A percentile compares a stretch with the other conserved stretches of the same genome.
These are phyloP conservation scores for Cantharellus anzutake DNA, from an alignment of 768 basidiomycete genomes.

Conservation along the genomic window DNA sequence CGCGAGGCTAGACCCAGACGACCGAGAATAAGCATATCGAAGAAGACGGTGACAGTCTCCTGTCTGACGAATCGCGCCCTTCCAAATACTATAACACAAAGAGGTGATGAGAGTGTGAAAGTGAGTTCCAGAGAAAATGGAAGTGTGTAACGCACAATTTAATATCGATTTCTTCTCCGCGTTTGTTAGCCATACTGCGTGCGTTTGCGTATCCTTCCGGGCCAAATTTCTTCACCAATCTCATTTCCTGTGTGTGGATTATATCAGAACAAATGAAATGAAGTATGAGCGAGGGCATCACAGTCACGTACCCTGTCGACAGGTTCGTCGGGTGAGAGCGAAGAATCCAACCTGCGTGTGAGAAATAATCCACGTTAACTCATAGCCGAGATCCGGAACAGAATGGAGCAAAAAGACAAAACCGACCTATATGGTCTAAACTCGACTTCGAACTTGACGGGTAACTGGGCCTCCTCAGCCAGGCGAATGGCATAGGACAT, in stretches of 20 bases:
- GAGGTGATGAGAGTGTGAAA: not conserved
- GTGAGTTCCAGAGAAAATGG: conserved; percentile 1
- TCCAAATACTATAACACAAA: conserved; percentile 27
- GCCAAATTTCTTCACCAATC: conserved; percentile 25
- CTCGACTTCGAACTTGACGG: conserved; percentile 23
- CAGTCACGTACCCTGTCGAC: conserved; percentile 8
- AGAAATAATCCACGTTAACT: too few relatives aligned
- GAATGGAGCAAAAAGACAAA: too few relatives aligned
- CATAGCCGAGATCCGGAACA: too few relatives aligned
- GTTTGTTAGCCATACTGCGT: conserved; percentile 27
- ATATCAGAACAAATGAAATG: not conserved
- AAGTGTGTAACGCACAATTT: conserved; percentile 28
- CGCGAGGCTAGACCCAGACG: not conserved
- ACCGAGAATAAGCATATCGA: conserved; percentile 36
- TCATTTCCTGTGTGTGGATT: conserved; percentile 1
- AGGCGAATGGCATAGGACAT: conserved; percentile 19
- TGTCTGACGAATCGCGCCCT: conserved; percentile 45
- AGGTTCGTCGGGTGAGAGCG: conserved; percentile 16
- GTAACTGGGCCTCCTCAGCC: conserved; percentile 10
- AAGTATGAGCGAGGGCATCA: not conserved
- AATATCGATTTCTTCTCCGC: conserved; percentile 36
- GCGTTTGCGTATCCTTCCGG: conserved; percentile 27
- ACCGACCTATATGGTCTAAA: conserved; percentile 24
- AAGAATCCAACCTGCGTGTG: conserved; percentile 18
- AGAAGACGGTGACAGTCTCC: conserved; percentile 51